Conservation (phyloP, 805 yeast species). For the Zygosaccharomyces gambellarensis region DNA sequence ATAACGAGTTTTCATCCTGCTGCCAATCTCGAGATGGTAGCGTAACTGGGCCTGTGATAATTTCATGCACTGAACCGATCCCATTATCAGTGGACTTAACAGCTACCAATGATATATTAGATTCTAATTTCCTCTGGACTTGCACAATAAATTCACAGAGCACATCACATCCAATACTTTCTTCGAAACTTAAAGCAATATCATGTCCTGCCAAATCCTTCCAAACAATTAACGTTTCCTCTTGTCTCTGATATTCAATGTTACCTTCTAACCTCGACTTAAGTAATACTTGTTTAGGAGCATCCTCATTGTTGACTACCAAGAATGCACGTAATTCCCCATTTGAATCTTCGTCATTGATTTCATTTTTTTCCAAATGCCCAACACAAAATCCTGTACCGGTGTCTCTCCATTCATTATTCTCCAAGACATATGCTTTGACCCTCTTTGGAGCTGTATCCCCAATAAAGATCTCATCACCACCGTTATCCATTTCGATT, state of each 20-base stretch:
- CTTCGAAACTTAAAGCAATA: constrained; percentile 88
- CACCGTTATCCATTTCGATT: constrained; percentile 3
- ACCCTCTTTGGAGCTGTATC: constrained; percentile 63
- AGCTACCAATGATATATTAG: constrained; percentile 67
- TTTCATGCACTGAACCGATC: constrained; percentile 59
- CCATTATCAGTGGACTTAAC: constrained; percentile 46
- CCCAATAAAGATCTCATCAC: constrained; percentile 1
- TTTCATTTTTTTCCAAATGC: constrained; percentile 35
- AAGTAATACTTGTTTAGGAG: constrained; percentile 54
- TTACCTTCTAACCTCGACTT: constrained; percentile 65
- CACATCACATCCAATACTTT: constrained; percentile 79
- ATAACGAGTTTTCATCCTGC: constrained; percentile 42
- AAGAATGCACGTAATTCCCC: constrained; percentile 46
- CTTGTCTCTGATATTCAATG: constrained; percentile 87
- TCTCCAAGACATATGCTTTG: constrained; percentile 78
- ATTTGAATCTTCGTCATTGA: constrained; percentile 13
- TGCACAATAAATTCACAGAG: constrained; percentile 74
- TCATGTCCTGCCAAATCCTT: constrained; percentile 68
- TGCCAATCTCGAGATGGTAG: constrained; percentile 57
- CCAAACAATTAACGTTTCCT: constrained; percentile 93
- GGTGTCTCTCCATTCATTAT: constrained; percentile 83
- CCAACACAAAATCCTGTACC: constrained; percentile 93
- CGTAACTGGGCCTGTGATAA: constrained; percentile 73
- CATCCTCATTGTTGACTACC: constrained; percentile 66
- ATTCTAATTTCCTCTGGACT: constrained; percentile 58